Conservation (phyloP, 2,329 filamentous ascomycete genomes). For the Westerdykella sp. region DNA sequence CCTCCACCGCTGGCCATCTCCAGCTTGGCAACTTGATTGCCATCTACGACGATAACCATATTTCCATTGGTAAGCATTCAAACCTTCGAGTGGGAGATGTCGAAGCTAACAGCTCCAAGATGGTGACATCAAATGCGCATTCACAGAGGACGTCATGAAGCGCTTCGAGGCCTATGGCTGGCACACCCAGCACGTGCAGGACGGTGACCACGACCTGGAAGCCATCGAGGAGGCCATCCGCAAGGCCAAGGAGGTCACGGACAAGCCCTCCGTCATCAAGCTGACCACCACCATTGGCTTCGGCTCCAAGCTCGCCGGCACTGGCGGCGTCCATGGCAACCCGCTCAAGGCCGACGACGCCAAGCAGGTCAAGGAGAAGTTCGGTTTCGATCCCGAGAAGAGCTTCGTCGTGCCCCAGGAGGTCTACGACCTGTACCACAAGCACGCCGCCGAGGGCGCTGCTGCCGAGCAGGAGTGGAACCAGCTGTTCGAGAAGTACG, state of each 20-base stretch:
- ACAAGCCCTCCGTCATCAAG: constrained; percentile 97
- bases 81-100: not conserved
- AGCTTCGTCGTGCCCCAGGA: constrained; percentile 88
- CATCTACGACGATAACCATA: constrained; percentile 98
- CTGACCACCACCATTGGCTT: constrained; percentile 96
- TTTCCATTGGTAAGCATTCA: constrained; percentile 60
- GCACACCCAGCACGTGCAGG: constrained; percentile 77
- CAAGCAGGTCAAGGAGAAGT: constrained; percentile 88
- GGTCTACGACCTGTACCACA: constrained; percentile 85
- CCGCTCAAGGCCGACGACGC: constrained; percentile 92
- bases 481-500: constrained; percentile 83
- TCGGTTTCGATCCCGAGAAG: constrained; percentile 93
- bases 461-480: constrained; percentile 94
- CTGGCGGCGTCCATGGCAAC: constrained; percentile 91
- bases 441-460: constrained; percentile 79
- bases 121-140: constrained; percentile 90
- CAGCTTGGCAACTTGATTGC: constrained; percentile 96
- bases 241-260: constrained; percentile 76
- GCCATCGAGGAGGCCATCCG: constrained; percentile 83
- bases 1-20: constrained; percentile 87
- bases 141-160: constrained; percentile 94
- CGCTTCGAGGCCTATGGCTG: constrained; percentile 97
- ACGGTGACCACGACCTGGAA: constrained; percentile 84
- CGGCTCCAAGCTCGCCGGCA: constrained; percentile 88
- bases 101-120: constrained; percentile 47